Evolutionary conservation across 805 yeast genomes (phyloP).

Genomic region (Ogataea wickerhamii): DNA sequence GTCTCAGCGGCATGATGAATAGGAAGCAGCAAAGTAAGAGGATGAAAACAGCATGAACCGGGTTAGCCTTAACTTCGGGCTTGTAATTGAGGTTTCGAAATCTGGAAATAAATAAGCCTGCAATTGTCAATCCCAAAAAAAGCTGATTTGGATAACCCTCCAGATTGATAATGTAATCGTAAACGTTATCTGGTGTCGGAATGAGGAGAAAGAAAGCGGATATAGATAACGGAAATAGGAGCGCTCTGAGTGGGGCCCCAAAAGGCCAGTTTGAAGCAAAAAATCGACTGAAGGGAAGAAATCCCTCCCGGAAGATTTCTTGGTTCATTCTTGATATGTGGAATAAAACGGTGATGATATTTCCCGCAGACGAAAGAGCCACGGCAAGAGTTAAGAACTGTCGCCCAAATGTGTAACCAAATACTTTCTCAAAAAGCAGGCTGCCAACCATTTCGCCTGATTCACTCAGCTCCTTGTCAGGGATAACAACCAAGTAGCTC

Average conservation of each 20-base stretch:
- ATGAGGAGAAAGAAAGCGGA: slow-evolving; percentile 39
- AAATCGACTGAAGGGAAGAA: slow-evolving; percentile 45
- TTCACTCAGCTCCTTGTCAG: slow-evolving; percentile 41
- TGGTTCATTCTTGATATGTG: slow-evolving; percentile 52
- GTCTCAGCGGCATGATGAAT: slow-evolving; percentile 48
- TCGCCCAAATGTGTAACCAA: slow-evolving; percentile 47
- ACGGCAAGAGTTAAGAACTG: slow-evolving; percentile 45
- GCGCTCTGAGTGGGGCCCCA: slow-evolving; percentile 49
- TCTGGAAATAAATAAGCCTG: slow-evolving; percentile 56
- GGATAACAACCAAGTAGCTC: slow-evolving; percentile 50
- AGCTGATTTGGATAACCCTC: slow-evolving; percentile 51
- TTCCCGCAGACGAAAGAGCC: slow-evolving; percentile 55
- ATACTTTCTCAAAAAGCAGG: slow-evolving; percentile 46
- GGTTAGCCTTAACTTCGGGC: slow-evolving; percentile 51
- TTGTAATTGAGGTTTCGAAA: slow-evolving; percentile 44
- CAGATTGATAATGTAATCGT: slow-evolving; percentile 47
- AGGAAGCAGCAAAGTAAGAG: slow-evolving; percentile 45
- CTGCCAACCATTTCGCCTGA: slow-evolving; percentile 53
- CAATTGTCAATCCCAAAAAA: slow-evolving; percentile 48
- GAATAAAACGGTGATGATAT: slow-evolving; percentile 51
- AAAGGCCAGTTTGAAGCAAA: slow-evolving; percentile 55
- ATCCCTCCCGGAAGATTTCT: slow-evolving; percentile 55
- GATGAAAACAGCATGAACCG: slow-evolving; percentile 45
- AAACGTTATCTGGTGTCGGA: slow-evolving; percentile 47
- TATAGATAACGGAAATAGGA: slow-evolving; percentile 40